Evolutionary conservation across 345 rosid genomes (phyloP), one percentile per base, ranked within the genome.

Genomic region (Mallotus nudiflorus): DNA sequence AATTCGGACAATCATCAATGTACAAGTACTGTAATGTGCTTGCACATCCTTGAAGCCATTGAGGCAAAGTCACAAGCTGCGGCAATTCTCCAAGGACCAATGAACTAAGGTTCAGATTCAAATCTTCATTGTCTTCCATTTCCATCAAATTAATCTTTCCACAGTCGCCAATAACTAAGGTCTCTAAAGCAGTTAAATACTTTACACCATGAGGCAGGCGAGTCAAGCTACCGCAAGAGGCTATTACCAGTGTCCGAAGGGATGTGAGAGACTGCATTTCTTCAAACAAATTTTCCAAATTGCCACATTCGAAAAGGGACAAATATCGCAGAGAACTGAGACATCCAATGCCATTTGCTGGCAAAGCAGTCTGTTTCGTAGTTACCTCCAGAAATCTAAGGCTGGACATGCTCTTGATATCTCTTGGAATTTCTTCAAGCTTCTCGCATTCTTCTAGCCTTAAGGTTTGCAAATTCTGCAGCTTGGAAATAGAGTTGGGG

Each of bases 31-130:
- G 52, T 15, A 73, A 56, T 19, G 71, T 69, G 48, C 20, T 29
- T 5, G 71, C 73, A 56, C 45, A 70, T 5, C 51, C 68, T 52
- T 69, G 51, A 59, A 75, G 69, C 78, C 80, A 66, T 16, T 66
- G 37, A 0, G 82, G 85, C 14, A 75, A 48, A 2, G 37, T 29
- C 19, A 9, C 51, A 6, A 78, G 3, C 15, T 50, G 61, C 0
- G 78, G 80, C 19, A 82, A 24, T 3, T 40, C 57, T 9, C 0
- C 19, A n/a, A 82, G 39, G 4, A 10, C n/a, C 42, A 82, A 11
- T 6, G 45, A 29, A 15, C n/a, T 50, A 45, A 82, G 78, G 39
- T 18, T 54, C 18, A 40, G 13, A 9, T 40, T 22, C 11, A 40
- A 61, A 20, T 66, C 68, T 25, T 35, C 18, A 28, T 64, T 54